A percentile compares a stretch with the other conserved stretches of the same genome.
phyloP scores from a whole-genome alignment of 2,329 filamentous ascomycete genomes.

The Conoideocrella luteorostrata region DNA sequence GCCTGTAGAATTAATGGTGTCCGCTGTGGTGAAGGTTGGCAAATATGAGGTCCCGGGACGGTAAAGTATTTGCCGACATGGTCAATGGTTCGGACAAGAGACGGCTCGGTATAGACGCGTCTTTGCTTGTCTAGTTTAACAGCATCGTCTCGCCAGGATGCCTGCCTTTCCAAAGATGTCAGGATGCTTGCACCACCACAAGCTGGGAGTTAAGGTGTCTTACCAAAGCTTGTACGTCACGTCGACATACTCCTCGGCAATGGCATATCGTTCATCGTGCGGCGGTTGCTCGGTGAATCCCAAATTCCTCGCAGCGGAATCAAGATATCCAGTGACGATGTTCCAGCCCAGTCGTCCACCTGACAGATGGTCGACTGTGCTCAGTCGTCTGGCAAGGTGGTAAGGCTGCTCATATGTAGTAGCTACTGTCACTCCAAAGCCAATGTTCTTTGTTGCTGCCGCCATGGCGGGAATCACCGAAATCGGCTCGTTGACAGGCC shows the following conservation, averaged over 20 bases:
- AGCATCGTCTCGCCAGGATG: conserved; percentile 55
- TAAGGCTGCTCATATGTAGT: conserved; percentile 67
- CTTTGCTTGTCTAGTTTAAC: conserved; percentile 48
- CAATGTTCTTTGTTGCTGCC: conserved; percentile 59
- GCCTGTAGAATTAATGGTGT: conserved; percentile 61
- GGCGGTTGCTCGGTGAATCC: conserved; percentile 47
- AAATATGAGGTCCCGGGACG: conserved; percentile 54
- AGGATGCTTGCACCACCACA: too few relatives aligned
- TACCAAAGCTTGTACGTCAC: conserved; percentile 57
- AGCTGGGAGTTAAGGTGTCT: conserved; percentile 13
- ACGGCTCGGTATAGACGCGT: conserved; percentile 37
- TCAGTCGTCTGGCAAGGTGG: conserved; percentile 57
- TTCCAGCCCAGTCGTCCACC: conserved; percentile 46
- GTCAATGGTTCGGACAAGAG: conserved; percentile 54
- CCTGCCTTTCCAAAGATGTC: conserved; percentile 18
- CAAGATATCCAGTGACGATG: conserved; percentile 63
- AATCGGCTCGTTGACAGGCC: conserved; percentile 65
- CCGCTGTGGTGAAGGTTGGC: conserved; percentile 55
- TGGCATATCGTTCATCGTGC: conserved; percentile 46
- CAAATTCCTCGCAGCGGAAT: conserved; percentile 59
- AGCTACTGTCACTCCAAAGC: conserved; percentile 60
- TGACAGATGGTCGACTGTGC: conserved; percentile 61
- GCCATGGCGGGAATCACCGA: conserved; percentile 59
- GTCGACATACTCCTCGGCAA: conserved; percentile 53
- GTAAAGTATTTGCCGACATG: conserved; percentile 54